Evolutionary conservation across 2,329 filamentous ascomycete species (phyloP).

Genomic region (Curvularia spicifera): DNA sequence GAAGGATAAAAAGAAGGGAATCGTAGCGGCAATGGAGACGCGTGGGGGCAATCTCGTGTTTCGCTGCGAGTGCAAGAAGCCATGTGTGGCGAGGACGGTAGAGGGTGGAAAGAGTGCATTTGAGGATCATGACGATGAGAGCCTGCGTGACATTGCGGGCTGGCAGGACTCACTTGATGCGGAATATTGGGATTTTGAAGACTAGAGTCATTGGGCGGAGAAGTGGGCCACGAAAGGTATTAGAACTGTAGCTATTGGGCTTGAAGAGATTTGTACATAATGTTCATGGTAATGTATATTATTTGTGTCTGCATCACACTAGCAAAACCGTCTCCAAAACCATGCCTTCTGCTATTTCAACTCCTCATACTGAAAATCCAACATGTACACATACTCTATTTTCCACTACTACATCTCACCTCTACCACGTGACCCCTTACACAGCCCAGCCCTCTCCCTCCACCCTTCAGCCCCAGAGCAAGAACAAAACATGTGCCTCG

Average conservation of each 20-base stretch:
- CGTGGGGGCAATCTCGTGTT: neutral
- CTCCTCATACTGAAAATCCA: no score
- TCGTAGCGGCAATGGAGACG: neutral
- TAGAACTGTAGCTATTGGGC: no score
- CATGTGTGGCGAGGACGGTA: constrained; percentile 4
- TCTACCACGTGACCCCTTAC: neutral
- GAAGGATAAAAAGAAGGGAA: neutral
- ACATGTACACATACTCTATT: neutral
- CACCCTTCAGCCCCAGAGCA: neutral
- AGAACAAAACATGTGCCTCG: no score
- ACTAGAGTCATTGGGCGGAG: neutral
- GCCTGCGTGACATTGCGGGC: constrained; percentile 5
- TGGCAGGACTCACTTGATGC: constrained; percentile 11
- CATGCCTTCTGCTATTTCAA: no score
- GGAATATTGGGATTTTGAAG: constrained; percentile 18
- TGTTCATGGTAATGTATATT: neutral
- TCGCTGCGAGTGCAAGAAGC: constrained; percentile 16
- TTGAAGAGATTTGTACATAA: no score
- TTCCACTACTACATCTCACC: neutral
- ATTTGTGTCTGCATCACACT: neutral
- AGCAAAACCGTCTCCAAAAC: neutral
- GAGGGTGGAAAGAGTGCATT: neutral
- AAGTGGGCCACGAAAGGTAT: no score
- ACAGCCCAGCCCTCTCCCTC: neutral
- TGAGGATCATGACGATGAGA: constrained; percentile 1